Conservation (phyloP, 208 protist genomes). For the Trichomonas vaginalis region DNA sequence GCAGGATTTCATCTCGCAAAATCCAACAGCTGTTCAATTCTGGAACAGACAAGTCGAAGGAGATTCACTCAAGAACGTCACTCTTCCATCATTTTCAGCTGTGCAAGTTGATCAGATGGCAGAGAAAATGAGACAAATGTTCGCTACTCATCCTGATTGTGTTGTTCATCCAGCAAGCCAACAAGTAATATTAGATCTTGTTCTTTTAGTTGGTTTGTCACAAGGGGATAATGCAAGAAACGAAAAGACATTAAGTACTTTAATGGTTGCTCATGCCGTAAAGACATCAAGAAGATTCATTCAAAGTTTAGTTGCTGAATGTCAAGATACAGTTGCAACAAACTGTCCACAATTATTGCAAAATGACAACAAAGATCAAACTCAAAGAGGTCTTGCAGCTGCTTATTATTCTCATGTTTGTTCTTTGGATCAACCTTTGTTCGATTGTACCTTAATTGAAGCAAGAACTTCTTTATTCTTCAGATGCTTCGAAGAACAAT, state of each 20-base stretch:
- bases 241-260: background rate
- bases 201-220: background rate
- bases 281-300: background rate
- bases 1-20: background rate
- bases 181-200: background rate
- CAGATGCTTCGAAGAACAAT: background rate
- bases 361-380: background rate
- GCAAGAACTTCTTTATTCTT: background rate
- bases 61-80: background rate
- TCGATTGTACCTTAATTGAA: background rate
- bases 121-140: background rate
- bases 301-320: background rate
- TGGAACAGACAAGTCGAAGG: background rate
- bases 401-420: constrained; percentile 10
- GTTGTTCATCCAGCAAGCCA: background rate
- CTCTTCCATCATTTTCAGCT: background rate
- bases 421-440: background rate
- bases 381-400: background rate
- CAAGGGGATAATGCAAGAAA: background rate
- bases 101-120: background rate
- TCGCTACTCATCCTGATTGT: background rate
- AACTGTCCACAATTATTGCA: background rate
- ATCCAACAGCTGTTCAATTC: background rate
- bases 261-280: background rate
- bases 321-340: background rate